Percentiles rank a stretch among this genome's conserved stretches.
Conservation (phyloP, 139 green algal genomes). For the Asterochloris erici region DNA sequence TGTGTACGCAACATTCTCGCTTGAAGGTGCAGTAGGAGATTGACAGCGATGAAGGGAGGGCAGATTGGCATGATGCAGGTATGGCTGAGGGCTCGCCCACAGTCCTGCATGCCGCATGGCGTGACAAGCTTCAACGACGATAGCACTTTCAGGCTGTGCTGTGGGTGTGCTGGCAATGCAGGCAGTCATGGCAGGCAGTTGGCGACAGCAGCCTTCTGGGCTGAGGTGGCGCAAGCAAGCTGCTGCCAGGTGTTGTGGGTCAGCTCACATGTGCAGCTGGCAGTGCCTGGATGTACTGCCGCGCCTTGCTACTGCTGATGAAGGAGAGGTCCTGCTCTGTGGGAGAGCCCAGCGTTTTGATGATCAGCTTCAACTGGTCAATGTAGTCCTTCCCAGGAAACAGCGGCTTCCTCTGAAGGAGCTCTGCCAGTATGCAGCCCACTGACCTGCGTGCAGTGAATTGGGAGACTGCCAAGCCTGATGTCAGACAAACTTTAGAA, state of each 20-base stretch:
- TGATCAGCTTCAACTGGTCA: constrained; percentile 91
- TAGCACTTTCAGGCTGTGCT: too few relatives aligned
- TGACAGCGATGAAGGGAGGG: too few relatives aligned
- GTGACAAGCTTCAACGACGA: too few relatives aligned
- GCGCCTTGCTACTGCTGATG: constrained; percentile 79
- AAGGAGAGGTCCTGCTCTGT: constrained; percentile 87
- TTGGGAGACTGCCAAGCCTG: not conserved
- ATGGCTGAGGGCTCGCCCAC: too few relatives aligned
- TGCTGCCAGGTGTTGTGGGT: not conserved
- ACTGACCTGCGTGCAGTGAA: constrained; percentile 47
- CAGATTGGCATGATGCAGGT: too few relatives aligned
- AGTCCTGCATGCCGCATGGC: too few relatives aligned
- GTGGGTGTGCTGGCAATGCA: too few relatives aligned
- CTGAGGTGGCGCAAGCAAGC: not conserved
- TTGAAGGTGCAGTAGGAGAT: too few relatives aligned
- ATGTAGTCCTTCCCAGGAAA: constrained; percentile 91
- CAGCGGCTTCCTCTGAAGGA: constrained; percentile 83
- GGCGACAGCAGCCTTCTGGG: too few relatives aligned
- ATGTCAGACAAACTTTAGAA: not conserved
- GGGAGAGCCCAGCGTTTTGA: constrained; percentile 85
- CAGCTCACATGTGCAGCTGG: constrained; percentile 44
- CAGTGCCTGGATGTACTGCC: constrained; percentile 75
- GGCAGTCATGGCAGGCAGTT: too few relatives aligned
- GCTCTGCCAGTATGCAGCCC: constrained; percentile 93
- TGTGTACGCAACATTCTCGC: not conserved